These are phyloP conservation scores for Hypoxylon sp. DNA, from an alignment of 2,329 filamentous ascomycete species.

Conservation along the genomic window DNA sequence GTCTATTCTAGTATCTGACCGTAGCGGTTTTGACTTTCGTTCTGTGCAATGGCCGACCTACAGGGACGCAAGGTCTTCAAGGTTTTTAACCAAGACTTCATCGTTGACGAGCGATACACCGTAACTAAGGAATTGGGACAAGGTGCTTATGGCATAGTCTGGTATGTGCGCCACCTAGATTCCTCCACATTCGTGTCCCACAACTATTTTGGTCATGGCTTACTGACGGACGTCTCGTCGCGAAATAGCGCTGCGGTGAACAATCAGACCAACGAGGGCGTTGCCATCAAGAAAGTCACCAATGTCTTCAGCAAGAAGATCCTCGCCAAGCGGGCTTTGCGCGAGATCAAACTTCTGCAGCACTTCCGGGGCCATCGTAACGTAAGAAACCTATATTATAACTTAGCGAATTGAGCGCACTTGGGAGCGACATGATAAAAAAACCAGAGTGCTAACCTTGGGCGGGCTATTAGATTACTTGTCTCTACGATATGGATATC, in stretches of 20 bases:
- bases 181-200: background rate
- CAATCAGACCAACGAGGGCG: slow-evolving; percentile 87
- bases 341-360: slow-evolving; percentile 98
- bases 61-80: slow-evolving; percentile 83
- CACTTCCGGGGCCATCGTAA: slow-evolving; percentile 94
- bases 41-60: slow-evolving; percentile 45
- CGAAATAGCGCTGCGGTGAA: slow-evolving; percentile 86
- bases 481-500: slow-evolving; percentile 99
- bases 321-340: slow-evolving; percentile 93
- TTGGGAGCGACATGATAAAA: background rate
- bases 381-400: slow-evolving; percentile 57
- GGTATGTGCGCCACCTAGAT: slow-evolving; percentile 63
- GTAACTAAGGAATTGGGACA: slow-evolving; percentile 99
- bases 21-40: no score
- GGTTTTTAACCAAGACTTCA: slow-evolving; percentile 99
- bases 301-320: slow-evolving; percentile 99
- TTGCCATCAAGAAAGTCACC: slow-evolving; percentile 99
- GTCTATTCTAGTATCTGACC: no score
- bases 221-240: slow-evolving; percentile 16
- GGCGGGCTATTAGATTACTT: slow-evolving; percentile 81
- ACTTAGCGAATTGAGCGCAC: background rate
- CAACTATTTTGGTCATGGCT: background rate
- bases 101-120: slow-evolving; percentile 97
- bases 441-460: slow-evolving; percentile 38
- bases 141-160: slow-evolving; percentile 98